These are phyloP conservation scores for Russula brevipes DNA, from an alignment of 768 basidiomycete genomes.

Conservation along the genomic window DNA sequence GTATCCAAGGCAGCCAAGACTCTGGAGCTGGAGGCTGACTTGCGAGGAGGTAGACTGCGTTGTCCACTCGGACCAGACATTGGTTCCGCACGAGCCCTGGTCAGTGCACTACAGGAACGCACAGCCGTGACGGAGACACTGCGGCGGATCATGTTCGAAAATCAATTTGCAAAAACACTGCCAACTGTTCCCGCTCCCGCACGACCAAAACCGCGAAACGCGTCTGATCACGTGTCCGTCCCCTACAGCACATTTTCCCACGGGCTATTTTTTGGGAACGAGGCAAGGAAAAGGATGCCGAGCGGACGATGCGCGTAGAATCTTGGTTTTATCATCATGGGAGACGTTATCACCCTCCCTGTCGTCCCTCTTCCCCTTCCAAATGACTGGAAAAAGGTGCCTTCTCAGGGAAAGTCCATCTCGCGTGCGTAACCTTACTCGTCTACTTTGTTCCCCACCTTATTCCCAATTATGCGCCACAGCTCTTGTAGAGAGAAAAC, in stretches of 20 bases:
- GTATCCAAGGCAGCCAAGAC: slow-evolving; percentile 16
- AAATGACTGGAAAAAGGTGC: slow-evolving; percentile 40
- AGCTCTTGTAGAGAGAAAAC: slow-evolving; percentile 42
- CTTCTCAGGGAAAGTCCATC: slow-evolving; percentile 34
- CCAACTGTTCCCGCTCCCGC: background rate
- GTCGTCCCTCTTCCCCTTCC: slow-evolving; percentile 43
- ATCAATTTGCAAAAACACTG: too few relatives aligned
- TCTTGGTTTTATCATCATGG: slow-evolving; percentile 17
- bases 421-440: slow-evolving; percentile 30
- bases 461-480: slow-evolving; percentile 1
- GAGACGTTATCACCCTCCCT: slow-evolving; percentile 33
- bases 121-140: background rate
- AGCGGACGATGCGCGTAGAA: slow-evolving; percentile 4
- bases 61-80: background rate
- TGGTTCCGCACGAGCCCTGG: background rate
- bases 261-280: slow-evolving; percentile 18
- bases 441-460: slow-evolving; percentile 8
- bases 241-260: slow-evolving; percentile 13
- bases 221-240: slow-evolving; percentile 16
- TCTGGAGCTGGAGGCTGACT: slow-evolving; percentile 2
- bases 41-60: background rate
- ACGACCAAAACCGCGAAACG: background rate
- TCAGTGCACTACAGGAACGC: background rate
- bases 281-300: background rate
- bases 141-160: background rate